These are phyloP conservation scores for Hypoxylon sp. DNA, from an alignment of 2,329 filamentous ascomycete species.

Conservation along the genomic window DNA sequence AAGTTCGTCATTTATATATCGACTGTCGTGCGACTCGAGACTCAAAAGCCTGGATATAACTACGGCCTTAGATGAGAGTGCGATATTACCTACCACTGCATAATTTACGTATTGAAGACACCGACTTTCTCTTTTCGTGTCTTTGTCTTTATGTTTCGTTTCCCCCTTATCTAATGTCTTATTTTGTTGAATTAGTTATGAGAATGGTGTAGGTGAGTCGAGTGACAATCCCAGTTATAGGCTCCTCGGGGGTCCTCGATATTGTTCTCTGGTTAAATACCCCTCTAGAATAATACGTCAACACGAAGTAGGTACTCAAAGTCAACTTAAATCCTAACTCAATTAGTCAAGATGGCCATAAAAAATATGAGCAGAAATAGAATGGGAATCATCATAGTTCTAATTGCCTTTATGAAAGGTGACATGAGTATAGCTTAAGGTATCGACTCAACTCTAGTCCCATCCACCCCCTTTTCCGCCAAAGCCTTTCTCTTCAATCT, in stretches of 20 bases:
- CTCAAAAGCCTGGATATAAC: constrained; percentile 11
- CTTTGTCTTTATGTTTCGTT: background rate
- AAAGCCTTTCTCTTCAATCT: constrained; percentile 50
- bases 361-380: background rate
- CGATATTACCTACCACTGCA: constrained; percentile 10
- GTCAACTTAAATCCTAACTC: no score
- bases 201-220: background rate
- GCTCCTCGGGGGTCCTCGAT: background rate
- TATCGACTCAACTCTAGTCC: constrained; percentile 27
- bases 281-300: no score
- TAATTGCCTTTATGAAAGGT: constrained; percentile 9
- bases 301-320: no score
- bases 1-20: constrained; percentile 33
- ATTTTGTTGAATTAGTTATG: background rate
- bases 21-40: constrained; percentile 29
- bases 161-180: background rate
- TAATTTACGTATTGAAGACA: constrained; percentile 23
- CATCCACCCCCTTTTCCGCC: constrained; percentile 40
- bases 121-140: constrained; percentile 5
- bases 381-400: constrained; percentile 5
- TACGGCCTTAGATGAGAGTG: constrained; percentile 6
- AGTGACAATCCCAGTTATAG: background rate
- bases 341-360: background rate
- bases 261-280: no score
- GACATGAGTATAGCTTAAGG: constrained; percentile 5